Evolutionary conservation across 768 basidiomycete species (phyloP).

Genomic region (Xerocomellus chrysenteron): DNA sequence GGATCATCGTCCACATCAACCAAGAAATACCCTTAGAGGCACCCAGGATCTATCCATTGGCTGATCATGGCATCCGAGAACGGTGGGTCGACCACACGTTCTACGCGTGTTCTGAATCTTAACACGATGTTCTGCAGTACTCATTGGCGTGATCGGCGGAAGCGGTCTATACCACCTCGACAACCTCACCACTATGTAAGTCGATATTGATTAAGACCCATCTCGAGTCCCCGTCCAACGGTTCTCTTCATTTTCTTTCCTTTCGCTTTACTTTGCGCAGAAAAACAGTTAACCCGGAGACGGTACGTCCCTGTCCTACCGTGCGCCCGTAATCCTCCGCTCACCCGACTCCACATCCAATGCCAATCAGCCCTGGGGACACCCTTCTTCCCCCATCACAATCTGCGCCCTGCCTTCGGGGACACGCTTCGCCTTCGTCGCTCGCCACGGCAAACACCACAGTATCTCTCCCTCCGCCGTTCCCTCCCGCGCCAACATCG

Average conservation of each 20-base stretch:
- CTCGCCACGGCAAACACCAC: constrained; percentile 87
- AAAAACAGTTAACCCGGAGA: constrained; percentile 74
- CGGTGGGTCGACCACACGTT: constrained; percentile 3
- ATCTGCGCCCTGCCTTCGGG: constrained; percentile 87
- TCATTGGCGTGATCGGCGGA: constrained; percentile 89
- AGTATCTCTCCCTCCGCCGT: constrained; percentile 76
- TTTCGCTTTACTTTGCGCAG: constrained; percentile 39
- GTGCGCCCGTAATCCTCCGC: not conserved
- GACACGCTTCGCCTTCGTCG: constrained; percentile 80
- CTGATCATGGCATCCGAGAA: constrained; percentile 17
- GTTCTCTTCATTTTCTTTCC: not conserved
- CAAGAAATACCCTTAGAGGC: not conserved
- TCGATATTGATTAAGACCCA: constrained; percentile 5
- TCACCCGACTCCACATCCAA: not conserved
- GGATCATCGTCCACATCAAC: not conserved
- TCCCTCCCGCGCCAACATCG: constrained; percentile 89
- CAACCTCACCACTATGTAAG: constrained; percentile 85
- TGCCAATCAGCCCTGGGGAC: constrained; percentile 80
- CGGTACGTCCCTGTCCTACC: constrained; percentile 47
- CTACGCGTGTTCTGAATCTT: not conserved
- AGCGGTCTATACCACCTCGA: constrained; percentile 92
- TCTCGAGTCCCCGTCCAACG: not conserved
- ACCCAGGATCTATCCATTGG: not conserved
- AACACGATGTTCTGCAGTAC: constrained; percentile 41
- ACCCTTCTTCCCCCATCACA: constrained; percentile 87